Evolutionary conservation across 306 rosid genomes (phyloP), one percentile per base, ranked within the genome.

Genomic region (Cicer bijugum): DNA sequence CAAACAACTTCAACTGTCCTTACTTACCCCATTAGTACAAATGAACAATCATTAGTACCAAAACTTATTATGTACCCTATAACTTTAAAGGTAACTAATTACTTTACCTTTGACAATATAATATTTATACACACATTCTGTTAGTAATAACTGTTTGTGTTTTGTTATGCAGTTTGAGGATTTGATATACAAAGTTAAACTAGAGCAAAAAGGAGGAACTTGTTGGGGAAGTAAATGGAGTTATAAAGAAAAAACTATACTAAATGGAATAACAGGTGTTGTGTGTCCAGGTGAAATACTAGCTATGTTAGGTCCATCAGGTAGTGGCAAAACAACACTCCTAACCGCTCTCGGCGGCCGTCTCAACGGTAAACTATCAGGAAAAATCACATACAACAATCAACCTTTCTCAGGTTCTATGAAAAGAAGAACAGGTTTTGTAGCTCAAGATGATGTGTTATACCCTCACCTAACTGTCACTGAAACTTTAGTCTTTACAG

Each of bases 271-370:
- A 68, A 81, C 95, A 9, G 99, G 99, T 11, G 72, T 83, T 55
- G 99, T 91, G 9, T 88, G 82, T 71, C 99, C 99, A 3, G 99
- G 99, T 40, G 99, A 94, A 78, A 86, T 94, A 53, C 92, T 94
- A 3, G 99, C 99, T 16, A 88, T 94, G 99, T 67, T 94, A 40
- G 99, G 99, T 1, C 99, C 99, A 14, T 94, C 99, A 1, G 99
- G 99, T 1, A 94, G 99, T 52, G 99, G 99, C 28, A 94, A 94
- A 65, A 94, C 99, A 46, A 91, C 99, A 52, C 99, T 94, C 47
- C 87, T 94, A 0, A 94, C 99, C 0, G 96, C 99, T 15, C 94
- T 94, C 6, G 97, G 97, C 7, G 99, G 99, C 82, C 95, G 97
- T 11, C 89, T 94, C 60, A 56, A 47, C 5, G 90, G 96, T 0